phyloP scores from a whole-genome alignment of 345 rosid species.

The Aquilaria sinensis region DNA sequence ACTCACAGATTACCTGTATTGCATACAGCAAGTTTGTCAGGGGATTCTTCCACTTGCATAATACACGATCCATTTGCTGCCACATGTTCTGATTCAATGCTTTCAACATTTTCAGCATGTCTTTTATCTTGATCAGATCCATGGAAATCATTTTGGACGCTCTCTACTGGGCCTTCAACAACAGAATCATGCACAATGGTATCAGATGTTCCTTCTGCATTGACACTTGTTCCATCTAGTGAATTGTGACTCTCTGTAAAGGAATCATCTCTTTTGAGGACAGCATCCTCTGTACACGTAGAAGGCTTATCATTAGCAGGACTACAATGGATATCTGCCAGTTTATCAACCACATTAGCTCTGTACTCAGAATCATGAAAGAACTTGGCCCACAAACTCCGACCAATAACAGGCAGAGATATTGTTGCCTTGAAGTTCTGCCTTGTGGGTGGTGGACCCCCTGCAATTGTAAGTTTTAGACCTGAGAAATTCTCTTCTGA shows the following conservation, averaged over 20 bases:
- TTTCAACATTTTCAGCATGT: conserved; percentile 20
- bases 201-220: conserved; percentile 14
- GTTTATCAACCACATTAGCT: conserved; percentile 26
- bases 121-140: conserved; percentile 19
- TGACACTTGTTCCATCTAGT: conserved; percentile 15
- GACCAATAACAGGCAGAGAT: conserved; percentile 72
- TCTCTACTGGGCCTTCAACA: conserved; percentile 10
- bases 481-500: conserved; percentile 25
- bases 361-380: conserved; percentile 49
- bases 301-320: conserved; percentile 16
- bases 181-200: conserved; percentile 9
- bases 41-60: conserved; percentile 13
- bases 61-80: conserved; percentile 4
- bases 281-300: conserved; percentile 16
- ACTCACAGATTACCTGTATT: too few relatives aligned
- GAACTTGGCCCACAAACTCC: conserved; percentile 65
- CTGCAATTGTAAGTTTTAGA: conserved; percentile 76
- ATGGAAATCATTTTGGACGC: conserved; percentile 7
- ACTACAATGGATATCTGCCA: conserved; percentile 24
- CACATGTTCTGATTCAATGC: conserved; percentile 8
- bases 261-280: conserved; percentile 17
- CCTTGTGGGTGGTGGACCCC: conserved; percentile 84
- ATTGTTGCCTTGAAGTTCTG: conserved; percentile 89
- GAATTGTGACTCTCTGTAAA: conserved; percentile 4
- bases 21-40: neutral